Evolutionary conservation across 1,139 yeast species (phyloP).

Genomic region (Kodamaea alishanica): DNA sequence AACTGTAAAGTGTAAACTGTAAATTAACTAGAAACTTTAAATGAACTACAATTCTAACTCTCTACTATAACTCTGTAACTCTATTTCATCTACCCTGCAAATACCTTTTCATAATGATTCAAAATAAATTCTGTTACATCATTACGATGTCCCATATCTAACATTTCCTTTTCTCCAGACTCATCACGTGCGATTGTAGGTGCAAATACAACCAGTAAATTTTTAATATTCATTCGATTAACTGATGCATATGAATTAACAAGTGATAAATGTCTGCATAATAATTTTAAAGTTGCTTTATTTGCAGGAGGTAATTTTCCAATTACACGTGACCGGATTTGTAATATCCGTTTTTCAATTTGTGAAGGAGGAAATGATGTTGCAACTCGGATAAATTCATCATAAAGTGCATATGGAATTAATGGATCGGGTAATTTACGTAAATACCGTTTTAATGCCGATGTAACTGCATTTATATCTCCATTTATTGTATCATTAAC

Average conservation of each 20-base stretch:
- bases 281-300: slow-evolving; percentile 47
- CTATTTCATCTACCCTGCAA: too few relatives aligned
- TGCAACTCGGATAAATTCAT: slow-evolving; percentile 51
- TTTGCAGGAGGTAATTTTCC: slow-evolving; percentile 65
- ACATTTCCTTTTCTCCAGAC: slow-evolving; percentile 78
- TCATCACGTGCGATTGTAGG: slow-evolving; percentile 86
- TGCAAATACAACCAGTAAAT: slow-evolving; percentile 90
- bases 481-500: slow-evolving; percentile 49
- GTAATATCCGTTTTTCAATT: slow-evolving; percentile 32
- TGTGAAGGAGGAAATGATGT: slow-evolving; percentile 31
- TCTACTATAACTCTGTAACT: too few relatives aligned
- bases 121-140: slow-evolving; percentile 76
- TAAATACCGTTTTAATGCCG: slow-evolving; percentile 81
- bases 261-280: slow-evolving; percentile 63
- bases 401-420: slow-evolving; percentile 67
- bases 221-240: slow-evolving; percentile 77
- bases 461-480: slow-evolving; percentile 84
- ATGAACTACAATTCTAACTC: too few relatives aligned
- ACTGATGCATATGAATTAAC: slow-evolving; percentile 45
- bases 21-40: too few relatives aligned
- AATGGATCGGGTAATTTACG: slow-evolving; percentile 84
- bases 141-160: slow-evolving; percentile 81
- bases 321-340: slow-evolving; percentile 23
- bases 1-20: too few relatives aligned
- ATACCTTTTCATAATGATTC: too few relatives aligned